Percentiles rank a stretch among this genome's conserved stretches.
Evolutionary conservation across 148 eudicot genomes (phyloP).

Genomic region (Beta vulgaris): DNA sequence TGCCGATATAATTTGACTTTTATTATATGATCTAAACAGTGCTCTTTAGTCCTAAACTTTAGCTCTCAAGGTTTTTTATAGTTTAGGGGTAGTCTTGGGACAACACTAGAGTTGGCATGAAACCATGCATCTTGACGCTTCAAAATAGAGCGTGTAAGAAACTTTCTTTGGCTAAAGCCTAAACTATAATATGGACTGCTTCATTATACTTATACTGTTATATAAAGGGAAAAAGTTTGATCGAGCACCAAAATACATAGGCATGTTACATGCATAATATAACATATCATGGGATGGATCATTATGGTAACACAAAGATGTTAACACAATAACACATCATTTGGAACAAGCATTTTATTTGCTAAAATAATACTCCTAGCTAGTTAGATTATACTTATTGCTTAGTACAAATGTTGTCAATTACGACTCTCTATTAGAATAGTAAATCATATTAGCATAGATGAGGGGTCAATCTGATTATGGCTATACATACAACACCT

Average conservation of each 20-base stretch:
- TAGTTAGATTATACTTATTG: no score
- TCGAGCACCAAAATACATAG: background rate
- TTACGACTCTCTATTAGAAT: no score
- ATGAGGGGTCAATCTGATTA: no score
- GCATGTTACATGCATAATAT: background rate
- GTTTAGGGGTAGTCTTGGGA: slow-evolving; percentile 7
- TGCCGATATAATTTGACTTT: background rate
- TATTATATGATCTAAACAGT: background rate
- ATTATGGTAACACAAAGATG: no score
- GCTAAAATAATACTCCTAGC: no score
- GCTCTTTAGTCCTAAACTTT: background rate
- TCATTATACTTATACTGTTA: no score
- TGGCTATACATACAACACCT: no score
- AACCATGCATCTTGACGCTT: slow-evolving; percentile 13
- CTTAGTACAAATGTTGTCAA: no score
- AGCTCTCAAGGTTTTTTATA: slow-evolving; percentile 24
- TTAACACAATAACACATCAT: no score
- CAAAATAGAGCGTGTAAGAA: background rate
- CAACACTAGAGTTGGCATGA: background rate
- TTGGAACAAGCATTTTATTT: no score
- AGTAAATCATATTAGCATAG: no score
- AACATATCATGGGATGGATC: background rate
- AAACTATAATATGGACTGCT: background rate
- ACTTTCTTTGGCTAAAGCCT: slow-evolving; percentile 4
- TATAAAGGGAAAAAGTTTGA: background rate